These are phyloP conservation scores for Boletus rubroflammeus DNA, from an alignment of 768 basidiomycete genomes.

Conservation along the genomic window DNA sequence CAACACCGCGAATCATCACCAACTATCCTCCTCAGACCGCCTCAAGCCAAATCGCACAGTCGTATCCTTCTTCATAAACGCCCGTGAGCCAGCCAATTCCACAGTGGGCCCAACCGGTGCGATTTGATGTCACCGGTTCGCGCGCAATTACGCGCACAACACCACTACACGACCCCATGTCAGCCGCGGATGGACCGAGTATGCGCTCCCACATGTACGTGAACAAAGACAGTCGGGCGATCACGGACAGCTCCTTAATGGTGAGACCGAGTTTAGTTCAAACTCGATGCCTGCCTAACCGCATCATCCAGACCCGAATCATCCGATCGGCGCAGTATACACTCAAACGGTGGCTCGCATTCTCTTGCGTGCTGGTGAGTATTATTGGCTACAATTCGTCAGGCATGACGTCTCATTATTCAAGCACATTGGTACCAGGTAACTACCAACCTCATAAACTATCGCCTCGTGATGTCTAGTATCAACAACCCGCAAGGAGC, in stretches of 20 bases:
- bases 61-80: constrained; percentile 20
- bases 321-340: constrained; percentile 38
- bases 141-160: constrained; percentile 29
- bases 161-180: constrained; percentile 21
- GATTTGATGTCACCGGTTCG: constrained; percentile 28
- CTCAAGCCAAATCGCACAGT: constrained; percentile 23
- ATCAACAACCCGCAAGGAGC: constrained; percentile 26
- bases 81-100: constrained; percentile 28
- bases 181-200: constrained; percentile 67
- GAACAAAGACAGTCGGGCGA: constrained; percentile 56
- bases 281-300: neutral
- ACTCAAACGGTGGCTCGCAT: constrained; percentile 68
- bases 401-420: neutral
- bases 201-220: constrained; percentile 76
- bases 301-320: constrained; percentile 15
- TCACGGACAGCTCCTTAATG: constrained; percentile 62
- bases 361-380: constrained; percentile 62
- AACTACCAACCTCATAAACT: constrained; percentile 68
- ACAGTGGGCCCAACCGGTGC: constrained; percentile 24
- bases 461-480: constrained; percentile 51
- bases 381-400: neutral
- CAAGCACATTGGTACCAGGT: constrained; percentile 67
- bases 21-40: constrained; percentile 14
- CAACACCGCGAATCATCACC: constrained; percentile 30
- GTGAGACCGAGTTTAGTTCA: constrained; percentile 13